Evolutionary conservation across 164 flowering plant species (phyloP).

Genomic region (Stephania japonica): DNA sequence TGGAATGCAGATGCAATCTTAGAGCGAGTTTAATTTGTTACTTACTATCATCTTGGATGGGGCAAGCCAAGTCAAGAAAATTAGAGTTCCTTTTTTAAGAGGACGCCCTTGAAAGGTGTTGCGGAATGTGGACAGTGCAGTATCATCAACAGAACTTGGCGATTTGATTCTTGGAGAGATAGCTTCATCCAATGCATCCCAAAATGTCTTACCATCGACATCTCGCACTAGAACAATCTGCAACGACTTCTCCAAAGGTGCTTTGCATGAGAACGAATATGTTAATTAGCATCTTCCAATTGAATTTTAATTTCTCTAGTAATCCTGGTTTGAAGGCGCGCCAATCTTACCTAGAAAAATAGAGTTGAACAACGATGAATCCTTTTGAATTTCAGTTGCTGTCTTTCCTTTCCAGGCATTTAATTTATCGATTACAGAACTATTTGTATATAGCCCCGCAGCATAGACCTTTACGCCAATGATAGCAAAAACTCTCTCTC

Average conservation of each 20-base stretch:
- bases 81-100: conserved; percentile 72
- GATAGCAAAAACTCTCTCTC: conserved; percentile 84
- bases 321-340: not conserved
- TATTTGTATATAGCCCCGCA: conserved; percentile 53
- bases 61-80: conserved; percentile 73
- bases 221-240: conserved; percentile 86
- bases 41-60: conserved; percentile 77
- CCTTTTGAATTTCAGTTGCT: conserved; percentile 36
- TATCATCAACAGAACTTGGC: conserved; percentile 48
- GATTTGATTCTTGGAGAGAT: conserved; percentile 69
- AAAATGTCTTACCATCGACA: conserved; percentile 87
- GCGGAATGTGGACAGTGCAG: conserved; percentile 70
- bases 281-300: conserved; percentile 17
- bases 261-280: conserved; percentile 30
- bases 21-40: not conserved
- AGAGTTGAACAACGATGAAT: conserved; percentile 37
- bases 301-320: not conserved
- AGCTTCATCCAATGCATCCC: conserved; percentile 88
- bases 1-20: not conserved
- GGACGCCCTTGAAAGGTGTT: conserved; percentile 57
- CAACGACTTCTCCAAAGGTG: conserved; percentile 65
- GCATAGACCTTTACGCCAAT: conserved; percentile 93
- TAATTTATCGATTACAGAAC: conserved; percentile 27
- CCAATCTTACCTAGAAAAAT: conserved; percentile 46
- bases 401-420: conserved; percentile 50